A percentile compares a stretch with the other conserved stretches of the same genome.
These are phyloP conservation scores for Xylaria digitata DNA, from an alignment of 2,329 filamentous ascomycete genomes.

Conservation along the genomic window DNA sequence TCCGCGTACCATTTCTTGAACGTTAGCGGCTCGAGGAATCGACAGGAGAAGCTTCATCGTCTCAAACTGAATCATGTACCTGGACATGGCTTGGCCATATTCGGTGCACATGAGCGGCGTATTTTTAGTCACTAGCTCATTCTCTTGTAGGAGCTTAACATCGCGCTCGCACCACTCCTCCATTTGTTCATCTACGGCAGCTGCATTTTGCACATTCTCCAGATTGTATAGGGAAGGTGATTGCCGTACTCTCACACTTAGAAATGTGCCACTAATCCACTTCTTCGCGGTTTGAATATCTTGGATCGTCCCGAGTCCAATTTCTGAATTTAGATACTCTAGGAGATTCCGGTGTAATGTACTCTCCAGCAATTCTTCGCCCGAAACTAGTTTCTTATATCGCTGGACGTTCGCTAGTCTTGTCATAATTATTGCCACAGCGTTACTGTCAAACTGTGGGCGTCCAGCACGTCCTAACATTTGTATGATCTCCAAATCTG, in stretches of 20 bases:
- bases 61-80: slow-evolving; percentile 81
- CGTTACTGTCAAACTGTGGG: slow-evolving; percentile 83
- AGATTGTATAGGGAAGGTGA: slow-evolving; percentile 79
- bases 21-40: slow-evolving; percentile 68
- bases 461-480: slow-evolving; percentile 88
- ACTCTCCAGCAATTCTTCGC: slow-evolving; percentile 80
- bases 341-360: slow-evolving; percentile 81
- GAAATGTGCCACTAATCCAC: slow-evolving; percentile 83
- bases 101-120: slow-evolving; percentile 71
- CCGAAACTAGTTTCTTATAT: slow-evolving; percentile 80
- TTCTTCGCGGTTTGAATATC: slow-evolving; percentile 72
- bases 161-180: slow-evolving; percentile 77
- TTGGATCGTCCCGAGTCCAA: slow-evolving; percentile 78
- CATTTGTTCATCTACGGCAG: slow-evolving; percentile 71
- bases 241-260: slow-evolving; percentile 77
- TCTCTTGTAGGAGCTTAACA: slow-evolving; percentile 71
- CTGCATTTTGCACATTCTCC: slow-evolving; percentile 60
- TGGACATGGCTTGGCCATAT: slow-evolving; percentile 83
- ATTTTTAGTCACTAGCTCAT: slow-evolving; percentile 64
- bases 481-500: slow-evolving; percentile 88
- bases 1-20: slow-evolving; percentile 74
- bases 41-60: slow-evolving; percentile 79
- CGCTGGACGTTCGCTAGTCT: slow-evolving; percentile 69
- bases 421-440: slow-evolving; percentile 83
- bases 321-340: slow-evolving; percentile 86